Conservation (phyloP, 208 protist species). For the Hexamita inflata region DNA sequence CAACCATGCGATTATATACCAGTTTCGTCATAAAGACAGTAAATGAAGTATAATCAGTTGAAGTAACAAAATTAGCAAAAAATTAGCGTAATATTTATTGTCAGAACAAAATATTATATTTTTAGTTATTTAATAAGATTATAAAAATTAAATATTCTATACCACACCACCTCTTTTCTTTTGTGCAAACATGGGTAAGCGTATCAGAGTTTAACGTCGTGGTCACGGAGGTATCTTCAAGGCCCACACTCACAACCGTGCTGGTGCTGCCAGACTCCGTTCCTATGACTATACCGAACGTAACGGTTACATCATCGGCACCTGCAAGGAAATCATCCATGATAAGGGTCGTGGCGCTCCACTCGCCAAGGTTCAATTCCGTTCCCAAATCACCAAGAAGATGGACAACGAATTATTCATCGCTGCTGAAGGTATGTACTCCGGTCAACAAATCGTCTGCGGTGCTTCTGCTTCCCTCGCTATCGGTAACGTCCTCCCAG, state of each 20-base stretch:
- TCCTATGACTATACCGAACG: constrained; percentile 85
- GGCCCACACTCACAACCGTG: constrained; percentile 74
- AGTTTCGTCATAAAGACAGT: too few relatives aligned
- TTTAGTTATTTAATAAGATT: too few relatives aligned
- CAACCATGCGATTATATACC: too few relatives aligned
- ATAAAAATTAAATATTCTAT: too few relatives aligned
- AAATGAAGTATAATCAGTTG: too few relatives aligned
- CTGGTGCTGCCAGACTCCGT: constrained; percentile 78
- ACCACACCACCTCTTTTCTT: too few relatives aligned
- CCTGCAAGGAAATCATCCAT: constrained; percentile 89
- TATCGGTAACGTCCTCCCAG: constrained; percentile 90
- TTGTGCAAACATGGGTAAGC: constrained; percentile 19
- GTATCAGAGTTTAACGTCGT: constrained; percentile 64
- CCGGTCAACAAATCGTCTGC: constrained; percentile 91
- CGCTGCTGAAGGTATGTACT: constrained; percentile 92
- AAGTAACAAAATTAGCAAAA: too few relatives aligned
- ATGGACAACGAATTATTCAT: constrained; percentile 83
- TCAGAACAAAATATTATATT: too few relatives aligned
- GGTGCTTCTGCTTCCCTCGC: constrained; percentile 75
- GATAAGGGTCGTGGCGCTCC: constrained; percentile 94
- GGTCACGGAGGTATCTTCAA: constrained; percentile 67
- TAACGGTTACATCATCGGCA: constrained; percentile 71
- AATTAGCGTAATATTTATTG: too few relatives aligned
- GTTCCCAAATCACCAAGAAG: constrained; percentile 31
- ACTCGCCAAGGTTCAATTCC: constrained; percentile 85